phyloP scores from a whole-genome alignment of 1,139 yeast genomes.

The Blastobotrys capitulatus region DNA sequence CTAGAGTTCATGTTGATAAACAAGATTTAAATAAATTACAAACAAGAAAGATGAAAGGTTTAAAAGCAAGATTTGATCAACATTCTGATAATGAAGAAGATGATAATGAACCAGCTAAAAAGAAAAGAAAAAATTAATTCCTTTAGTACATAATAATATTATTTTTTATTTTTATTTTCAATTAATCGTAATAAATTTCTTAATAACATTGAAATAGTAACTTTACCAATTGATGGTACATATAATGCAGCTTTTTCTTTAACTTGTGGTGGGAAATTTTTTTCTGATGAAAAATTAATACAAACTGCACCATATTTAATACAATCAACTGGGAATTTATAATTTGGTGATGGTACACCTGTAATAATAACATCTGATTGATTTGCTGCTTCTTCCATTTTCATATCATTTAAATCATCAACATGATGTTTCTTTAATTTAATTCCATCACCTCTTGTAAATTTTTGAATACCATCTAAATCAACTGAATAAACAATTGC shows the following conservation, averaged over 20 bases:
- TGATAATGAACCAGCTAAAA: conserved; percentile 27
- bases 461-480: conserved; percentile 78
- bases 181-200: conserved; percentile 79
- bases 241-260: conserved; percentile 83
- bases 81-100: conserved; percentile 47
- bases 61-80: conserved; percentile 78
- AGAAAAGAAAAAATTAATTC: conserved; percentile 15
- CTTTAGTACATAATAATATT: neutral
- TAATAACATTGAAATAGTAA: conserved; percentile 87
- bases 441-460: conserved; percentile 90
- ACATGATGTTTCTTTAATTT: conserved; percentile 80
- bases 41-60: conserved; percentile 98
- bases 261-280: conserved; percentile 75
- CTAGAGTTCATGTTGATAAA: conserved; percentile 91
- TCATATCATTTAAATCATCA: conserved; percentile 46
- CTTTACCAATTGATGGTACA: conserved; percentile 95
- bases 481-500: conserved; percentile 94
- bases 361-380: conserved; percentile 89
- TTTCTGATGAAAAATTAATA: conserved; percentile 82
- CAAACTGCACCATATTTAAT: conserved; percentile 86
- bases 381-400: conserved; percentile 59
- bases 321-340: conserved; percentile 78
- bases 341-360: conserved; percentile 80
- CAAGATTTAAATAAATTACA: conserved; percentile 88
- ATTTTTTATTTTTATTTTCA: conserved; percentile 45